These are phyloP conservation scores for Russula vinacea DNA, from an alignment of 768 basidiomycete species.

Conservation along the genomic window DNA sequence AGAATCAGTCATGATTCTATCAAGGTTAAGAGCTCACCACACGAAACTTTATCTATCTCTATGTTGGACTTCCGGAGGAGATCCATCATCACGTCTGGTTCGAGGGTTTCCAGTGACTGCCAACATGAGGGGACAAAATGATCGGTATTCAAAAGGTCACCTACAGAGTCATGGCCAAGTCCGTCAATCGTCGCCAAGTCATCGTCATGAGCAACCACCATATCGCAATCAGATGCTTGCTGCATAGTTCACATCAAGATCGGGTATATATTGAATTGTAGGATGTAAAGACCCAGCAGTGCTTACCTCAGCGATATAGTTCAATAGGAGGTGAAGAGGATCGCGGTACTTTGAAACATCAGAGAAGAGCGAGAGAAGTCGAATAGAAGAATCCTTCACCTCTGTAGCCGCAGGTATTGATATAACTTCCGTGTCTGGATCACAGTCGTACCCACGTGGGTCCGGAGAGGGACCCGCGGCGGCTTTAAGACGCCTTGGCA, in stretches of 20 bases:
- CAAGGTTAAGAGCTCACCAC: neutral
- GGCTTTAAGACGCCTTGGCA: neutral
- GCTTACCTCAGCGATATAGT: neutral
- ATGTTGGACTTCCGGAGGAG: neutral
- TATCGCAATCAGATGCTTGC: neutral
- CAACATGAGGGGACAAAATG: neutral
- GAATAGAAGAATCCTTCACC: neutral
- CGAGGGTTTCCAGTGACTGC: neutral
- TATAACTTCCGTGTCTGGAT: neutral
- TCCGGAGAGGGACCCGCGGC: neutral
- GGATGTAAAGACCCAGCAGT: neutral
- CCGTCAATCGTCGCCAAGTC: neutral
- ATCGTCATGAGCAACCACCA: slow-evolving; percentile 7
- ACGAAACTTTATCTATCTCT: neutral
- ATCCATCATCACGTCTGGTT: neutral
- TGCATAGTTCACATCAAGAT: neutral
- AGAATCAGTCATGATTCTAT: neutral
- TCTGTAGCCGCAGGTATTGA: neutral
- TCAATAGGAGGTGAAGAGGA: neutral
- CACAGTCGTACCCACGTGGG: neutral
- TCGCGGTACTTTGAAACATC: neutral
- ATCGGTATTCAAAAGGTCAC: neutral
- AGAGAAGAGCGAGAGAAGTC: neutral
- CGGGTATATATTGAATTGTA: neutral
- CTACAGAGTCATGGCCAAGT: neutral